Evolutionary conservation across 192 early-diverging fungal genomes (phyloP).

Genomic region (Fimicolochytrium jonesii): DNA sequence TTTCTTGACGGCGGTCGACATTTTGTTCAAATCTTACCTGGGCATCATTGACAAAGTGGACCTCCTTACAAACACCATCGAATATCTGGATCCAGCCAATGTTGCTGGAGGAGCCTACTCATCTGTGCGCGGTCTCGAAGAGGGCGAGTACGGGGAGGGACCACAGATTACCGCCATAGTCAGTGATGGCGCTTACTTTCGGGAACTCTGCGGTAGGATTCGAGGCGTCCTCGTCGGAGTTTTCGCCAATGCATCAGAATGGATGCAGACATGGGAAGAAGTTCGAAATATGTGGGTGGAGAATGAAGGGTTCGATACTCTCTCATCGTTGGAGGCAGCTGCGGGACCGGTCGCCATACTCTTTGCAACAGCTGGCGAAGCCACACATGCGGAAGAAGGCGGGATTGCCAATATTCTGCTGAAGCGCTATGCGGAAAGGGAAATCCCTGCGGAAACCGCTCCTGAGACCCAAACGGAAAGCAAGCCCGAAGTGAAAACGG

Average conservation of each 20-base stretch:
- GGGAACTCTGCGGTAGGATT: slow-evolving; percentile 54
- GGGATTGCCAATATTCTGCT: slow-evolving; percentile 22
- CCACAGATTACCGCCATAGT: slow-evolving; percentile 49
- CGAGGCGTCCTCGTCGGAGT: slow-evolving; percentile 52
- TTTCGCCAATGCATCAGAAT: slow-evolving; percentile 46
- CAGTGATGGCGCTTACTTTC: slow-evolving; percentile 51
- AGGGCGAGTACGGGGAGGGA: slow-evolving; percentile 50
- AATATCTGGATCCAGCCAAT: slow-evolving; percentile 45
- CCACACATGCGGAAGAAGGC: slow-evolving; percentile 21
- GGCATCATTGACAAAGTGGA: slow-evolving; percentile 37
- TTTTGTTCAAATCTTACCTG: slow-evolving; percentile 45
- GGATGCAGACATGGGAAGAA: slow-evolving; percentile 46
- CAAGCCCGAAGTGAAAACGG: slow-evolving; percentile 7
- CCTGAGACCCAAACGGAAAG: background rate
- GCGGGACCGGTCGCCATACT: slow-evolving; percentile 38
- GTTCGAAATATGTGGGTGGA: slow-evolving; percentile 55
- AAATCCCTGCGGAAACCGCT: background rate
- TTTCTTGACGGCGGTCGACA: slow-evolving; percentile 41
- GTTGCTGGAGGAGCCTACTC: slow-evolving; percentile 42
- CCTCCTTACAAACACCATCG: slow-evolving; percentile 46
- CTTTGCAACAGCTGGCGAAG: slow-evolving; percentile 27
- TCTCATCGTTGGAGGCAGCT: slow-evolving; percentile 29
- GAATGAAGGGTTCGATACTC: slow-evolving; percentile 47
- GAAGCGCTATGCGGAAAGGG: background rate
- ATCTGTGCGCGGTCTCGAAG: slow-evolving; percentile 43